Evolutionary conservation across 148 eudicot species (phyloP), one percentile per base, ranked within the genome.

Genomic region (Vaccinium vitisidaea): DNA sequence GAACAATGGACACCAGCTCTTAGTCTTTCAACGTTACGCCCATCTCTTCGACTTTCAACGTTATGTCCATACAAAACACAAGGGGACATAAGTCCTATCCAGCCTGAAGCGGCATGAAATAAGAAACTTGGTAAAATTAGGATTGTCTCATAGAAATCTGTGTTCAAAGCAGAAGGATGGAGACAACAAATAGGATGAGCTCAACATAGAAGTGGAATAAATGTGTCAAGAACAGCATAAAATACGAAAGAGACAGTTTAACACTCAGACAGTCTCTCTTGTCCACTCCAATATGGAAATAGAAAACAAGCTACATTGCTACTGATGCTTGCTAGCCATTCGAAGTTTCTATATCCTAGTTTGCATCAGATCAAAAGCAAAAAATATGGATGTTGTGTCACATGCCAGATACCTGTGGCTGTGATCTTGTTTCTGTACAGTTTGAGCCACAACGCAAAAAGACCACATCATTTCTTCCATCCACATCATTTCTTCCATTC

Each of bases 41-140:
- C 98, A 88, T 93, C 36, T 32, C 36, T 32, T 32, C 2, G 36
- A 1, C 36, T 32, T 32, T 32, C 36, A 32, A 32, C 36, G 36
- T 32, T 32, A 32, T 32, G 36, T 32, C 36, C 36, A 32, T 32
- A 96, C 88, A 96, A 84, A 78, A 96, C 93, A 90, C 98, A 96
- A n/a, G 98, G 98, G 80, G 95, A 94, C 75, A 94, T 88, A 73
- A 96, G 93, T 59, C 98, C 98, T 21, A 89, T 94, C 94, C 96
- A 89, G 84, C 98, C 98, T 96, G 89, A 73, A 73, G 61, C 56
- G 23, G 63, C 70, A 56, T 18, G 15, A 83, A 56, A 83, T 7
- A 49, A 82, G 63, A 49, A 56, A 50, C 27, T 65, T 83, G 25
- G 54, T 73, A 75, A 58, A 73, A n/a, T 7, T 3, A 39, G 43